phyloP scores from a whole-genome alignment of 75 land plant species.

The Sequoia sempervirens region DNA sequence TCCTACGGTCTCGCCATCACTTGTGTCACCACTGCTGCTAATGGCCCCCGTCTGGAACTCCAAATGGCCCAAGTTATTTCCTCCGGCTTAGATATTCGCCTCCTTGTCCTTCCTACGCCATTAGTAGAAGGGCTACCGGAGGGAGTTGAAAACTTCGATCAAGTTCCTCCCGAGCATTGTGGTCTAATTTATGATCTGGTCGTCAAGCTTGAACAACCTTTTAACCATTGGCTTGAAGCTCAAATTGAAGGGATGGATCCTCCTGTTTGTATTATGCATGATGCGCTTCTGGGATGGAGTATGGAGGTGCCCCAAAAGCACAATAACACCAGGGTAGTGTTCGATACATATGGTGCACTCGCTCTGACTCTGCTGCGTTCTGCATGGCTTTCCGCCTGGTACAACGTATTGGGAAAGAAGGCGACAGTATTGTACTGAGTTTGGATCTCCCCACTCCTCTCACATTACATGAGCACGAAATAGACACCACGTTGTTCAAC shows the following conservation, averaged over 20 bases:
- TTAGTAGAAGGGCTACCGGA: neutral
- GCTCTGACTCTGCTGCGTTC: neutral
- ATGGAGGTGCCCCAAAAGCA: neutral
- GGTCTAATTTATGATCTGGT: neutral
- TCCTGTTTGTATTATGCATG: neutral
- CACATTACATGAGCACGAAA: neutral
- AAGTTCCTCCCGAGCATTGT: neutral
- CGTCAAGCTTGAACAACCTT: neutral
- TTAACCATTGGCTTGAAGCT: neutral
- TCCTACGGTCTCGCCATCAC: slow-evolving; percentile 30
- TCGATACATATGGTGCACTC: neutral
- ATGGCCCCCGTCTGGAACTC: slow-evolving; percentile 10
- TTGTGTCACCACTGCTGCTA: slow-evolving; percentile 32
- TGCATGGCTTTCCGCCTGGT: neutral
- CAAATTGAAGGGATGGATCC: neutral
- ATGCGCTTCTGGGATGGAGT: neutral
- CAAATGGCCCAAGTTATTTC: slow-evolving; percentile 14
- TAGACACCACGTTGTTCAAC: neutral
- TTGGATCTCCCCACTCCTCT: neutral
- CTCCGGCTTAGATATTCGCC: slow-evolving; percentile 9
- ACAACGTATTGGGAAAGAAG: neutral
- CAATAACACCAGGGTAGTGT: neutral
- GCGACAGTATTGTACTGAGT: neutral
- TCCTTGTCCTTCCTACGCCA: neutral
- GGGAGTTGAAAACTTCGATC: neutral